phyloP scores from a whole-genome alignment of 2,329 filamentous ascomycete species.

The Calonectria naviculata region DNA sequence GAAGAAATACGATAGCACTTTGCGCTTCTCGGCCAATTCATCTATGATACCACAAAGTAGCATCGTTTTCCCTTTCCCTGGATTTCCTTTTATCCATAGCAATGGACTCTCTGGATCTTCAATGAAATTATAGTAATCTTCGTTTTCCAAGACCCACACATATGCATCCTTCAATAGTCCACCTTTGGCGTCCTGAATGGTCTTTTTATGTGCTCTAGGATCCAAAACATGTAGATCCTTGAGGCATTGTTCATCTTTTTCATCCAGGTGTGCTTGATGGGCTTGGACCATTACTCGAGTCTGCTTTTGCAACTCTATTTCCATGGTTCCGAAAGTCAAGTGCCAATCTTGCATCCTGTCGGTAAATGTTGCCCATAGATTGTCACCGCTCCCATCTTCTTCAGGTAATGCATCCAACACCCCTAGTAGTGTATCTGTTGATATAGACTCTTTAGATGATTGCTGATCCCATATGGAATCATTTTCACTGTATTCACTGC shows the following conservation, averaged over 20 bases:
- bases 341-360: background rate
- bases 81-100: slow-evolving; percentile 49
- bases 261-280: background rate
- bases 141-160: background rate
- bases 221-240: background rate
- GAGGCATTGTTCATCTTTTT: slow-evolving; percentile 1
- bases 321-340: background rate
- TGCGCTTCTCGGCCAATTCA: slow-evolving; percentile 16
- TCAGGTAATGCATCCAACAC: background rate
- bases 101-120: slow-evolving; percentile 26
- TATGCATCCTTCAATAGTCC: background rate
- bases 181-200: slow-evolving; percentile 24
- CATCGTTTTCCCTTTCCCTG: slow-evolving; percentile 53
- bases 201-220: background rate
- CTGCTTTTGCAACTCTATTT: background rate
- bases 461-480: background rate
- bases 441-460: background rate
- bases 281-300: background rate
- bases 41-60: slow-evolving; percentile 46
- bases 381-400: background rate
- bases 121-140: slow-evolving; percentile 41
- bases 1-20: slow-evolving; percentile 49
- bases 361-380: background rate
- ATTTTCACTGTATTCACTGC: background rate
- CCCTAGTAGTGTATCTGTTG: background rate